Conservation (phyloP, 1,139 yeast genomes). For the Suhomyces ambrosiae region DNA sequence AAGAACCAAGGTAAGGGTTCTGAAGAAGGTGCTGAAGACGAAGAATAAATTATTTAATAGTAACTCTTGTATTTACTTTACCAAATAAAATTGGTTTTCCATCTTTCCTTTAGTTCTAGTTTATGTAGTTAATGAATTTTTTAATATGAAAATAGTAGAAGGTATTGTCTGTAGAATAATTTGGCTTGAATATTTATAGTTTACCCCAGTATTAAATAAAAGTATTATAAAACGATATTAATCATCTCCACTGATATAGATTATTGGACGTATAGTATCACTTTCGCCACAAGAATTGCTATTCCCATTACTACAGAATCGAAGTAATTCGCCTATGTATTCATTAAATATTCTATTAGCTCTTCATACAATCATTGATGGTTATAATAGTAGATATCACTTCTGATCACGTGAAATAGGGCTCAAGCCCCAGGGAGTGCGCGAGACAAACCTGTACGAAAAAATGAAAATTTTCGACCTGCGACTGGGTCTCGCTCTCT, state of each 20-base stretch:
- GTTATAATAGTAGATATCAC: too few species aligned
- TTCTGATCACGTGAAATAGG: slow-evolving; percentile 12
- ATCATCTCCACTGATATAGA: too few species aligned
- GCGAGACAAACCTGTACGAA: slow-evolving; percentile 1
- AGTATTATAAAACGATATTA: too few species aligned
- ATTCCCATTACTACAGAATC: too few species aligned
- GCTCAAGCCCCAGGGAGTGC: slow-evolving; percentile 8
- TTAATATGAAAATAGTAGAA: not conserved
- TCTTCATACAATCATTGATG: too few species aligned
- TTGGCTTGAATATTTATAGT: too few species aligned
- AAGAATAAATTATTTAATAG: slow-evolving; percentile 47
- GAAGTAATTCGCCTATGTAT: too few species aligned
- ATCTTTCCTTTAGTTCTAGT: slow-evolving; percentile 15
- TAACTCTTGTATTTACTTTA: slow-evolving; percentile 13
- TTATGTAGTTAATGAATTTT: slow-evolving; percentile 12
- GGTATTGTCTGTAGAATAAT: too few species aligned
- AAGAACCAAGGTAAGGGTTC: slow-evolving; percentile 79
- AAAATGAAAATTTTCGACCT: slow-evolving; percentile 19
- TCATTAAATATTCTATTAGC: too few species aligned
- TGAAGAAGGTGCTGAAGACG: slow-evolving; percentile 71
- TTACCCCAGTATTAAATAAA: too few species aligned
- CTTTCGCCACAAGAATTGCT: too few species aligned
- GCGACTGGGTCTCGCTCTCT: slow-evolving; percentile 9
- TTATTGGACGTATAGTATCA: too few species aligned
- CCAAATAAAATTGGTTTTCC: slow-evolving; percentile 17